These are phyloP conservation scores for Plenodomus biglobosus DNA, from an alignment of 2,329 filamentous ascomycete species.

Conservation along the genomic window DNA sequence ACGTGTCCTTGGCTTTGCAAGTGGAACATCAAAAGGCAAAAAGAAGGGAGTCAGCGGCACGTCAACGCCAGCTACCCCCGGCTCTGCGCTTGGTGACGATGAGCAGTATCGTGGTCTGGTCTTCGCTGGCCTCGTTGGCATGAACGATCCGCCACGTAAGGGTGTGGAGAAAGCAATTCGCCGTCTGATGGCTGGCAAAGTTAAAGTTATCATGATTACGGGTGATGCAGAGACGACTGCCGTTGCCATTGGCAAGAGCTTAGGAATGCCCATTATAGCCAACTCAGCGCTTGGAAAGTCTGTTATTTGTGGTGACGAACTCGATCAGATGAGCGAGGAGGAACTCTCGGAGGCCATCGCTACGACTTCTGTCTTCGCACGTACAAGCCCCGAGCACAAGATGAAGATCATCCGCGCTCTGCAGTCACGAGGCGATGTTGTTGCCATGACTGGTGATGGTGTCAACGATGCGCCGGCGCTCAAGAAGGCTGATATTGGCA, in stretches of 20 bases:
- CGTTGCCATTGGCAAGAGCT: constrained; percentile 85
- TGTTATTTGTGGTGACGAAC: constrained; percentile 84
- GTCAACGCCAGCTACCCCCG: constrained; percentile 29
- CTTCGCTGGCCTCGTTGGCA: constrained; percentile 91
- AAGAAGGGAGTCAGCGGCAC: constrained; percentile 36
- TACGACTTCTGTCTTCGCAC: constrained; percentile 90
- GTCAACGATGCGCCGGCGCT: constrained; percentile 96
- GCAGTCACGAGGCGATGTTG: constrained; percentile 90
- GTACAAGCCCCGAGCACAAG: constrained; percentile 96
- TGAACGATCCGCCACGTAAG: constrained; percentile 93
- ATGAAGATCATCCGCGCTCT: constrained; percentile 93
- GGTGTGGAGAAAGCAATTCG: constrained; percentile 88
- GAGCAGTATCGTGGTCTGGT: constrained; percentile 80
- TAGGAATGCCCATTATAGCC: constrained; percentile 85
- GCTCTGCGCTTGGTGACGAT: constrained; percentile 55
- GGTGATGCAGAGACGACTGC: constrained; percentile 95
- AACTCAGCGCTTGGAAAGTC: constrained; percentile 62
- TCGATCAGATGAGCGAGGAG: constrained; percentile 87
- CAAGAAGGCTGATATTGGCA: constrained; percentile 97
- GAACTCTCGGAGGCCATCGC: constrained; percentile 83
- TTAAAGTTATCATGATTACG: constrained; percentile 99
- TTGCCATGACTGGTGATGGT: constrained; percentile 98
- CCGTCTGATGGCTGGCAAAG: constrained; percentile 86
- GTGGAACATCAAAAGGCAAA: constrained; percentile 60
- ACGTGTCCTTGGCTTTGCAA: constrained; percentile 89